phyloP scores from a whole-genome alignment of 2,329 filamentous ascomycete genomes.

The Fusarium globosum region DNA sequence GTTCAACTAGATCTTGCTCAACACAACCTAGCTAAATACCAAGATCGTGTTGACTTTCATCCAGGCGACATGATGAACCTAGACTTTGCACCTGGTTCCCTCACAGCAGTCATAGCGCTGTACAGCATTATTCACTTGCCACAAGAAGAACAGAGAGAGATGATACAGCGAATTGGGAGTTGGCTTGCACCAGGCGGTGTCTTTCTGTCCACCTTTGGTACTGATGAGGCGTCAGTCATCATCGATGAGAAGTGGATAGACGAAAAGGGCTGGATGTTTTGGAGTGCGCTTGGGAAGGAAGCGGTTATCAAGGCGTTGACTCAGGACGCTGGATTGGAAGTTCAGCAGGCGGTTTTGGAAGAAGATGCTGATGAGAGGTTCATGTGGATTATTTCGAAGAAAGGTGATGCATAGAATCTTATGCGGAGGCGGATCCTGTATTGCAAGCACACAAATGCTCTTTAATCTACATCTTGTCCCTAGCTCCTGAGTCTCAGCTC shows the following conservation, averaged over 20 bases:
- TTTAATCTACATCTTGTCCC: background rate
- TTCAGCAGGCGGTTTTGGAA: background rate
- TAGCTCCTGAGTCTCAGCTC: background rate
- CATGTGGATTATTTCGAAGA: constrained; percentile 3
- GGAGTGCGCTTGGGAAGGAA: constrained; percentile 8
- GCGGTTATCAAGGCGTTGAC: background rate
- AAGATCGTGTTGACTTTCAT: background rate
- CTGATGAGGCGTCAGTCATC: background rate
- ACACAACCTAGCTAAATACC: background rate
- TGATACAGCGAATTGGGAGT: background rate
- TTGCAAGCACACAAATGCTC: background rate
- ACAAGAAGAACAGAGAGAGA: constrained; percentile 8
- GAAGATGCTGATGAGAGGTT: constrained; percentile 9
- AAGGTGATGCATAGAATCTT: background rate
- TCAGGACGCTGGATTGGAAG: background rate
- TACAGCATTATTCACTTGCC: constrained; percentile 27
- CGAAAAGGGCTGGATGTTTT: constrained; percentile 30
- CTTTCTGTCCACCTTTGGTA: constrained; percentile 5
- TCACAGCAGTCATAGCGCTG: constrained; percentile 11
- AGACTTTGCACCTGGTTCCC: background rate
- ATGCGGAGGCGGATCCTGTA: fast-evolving
- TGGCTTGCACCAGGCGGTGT: constrained; percentile 22
- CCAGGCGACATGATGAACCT: constrained; percentile 23
- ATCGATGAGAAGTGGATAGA: background rate
- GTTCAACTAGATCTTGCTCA: constrained; percentile 14